Evolutionary conservation across 179 eudicot genomes (phyloP).

Genomic region (Beta lomatogona): DNA sequence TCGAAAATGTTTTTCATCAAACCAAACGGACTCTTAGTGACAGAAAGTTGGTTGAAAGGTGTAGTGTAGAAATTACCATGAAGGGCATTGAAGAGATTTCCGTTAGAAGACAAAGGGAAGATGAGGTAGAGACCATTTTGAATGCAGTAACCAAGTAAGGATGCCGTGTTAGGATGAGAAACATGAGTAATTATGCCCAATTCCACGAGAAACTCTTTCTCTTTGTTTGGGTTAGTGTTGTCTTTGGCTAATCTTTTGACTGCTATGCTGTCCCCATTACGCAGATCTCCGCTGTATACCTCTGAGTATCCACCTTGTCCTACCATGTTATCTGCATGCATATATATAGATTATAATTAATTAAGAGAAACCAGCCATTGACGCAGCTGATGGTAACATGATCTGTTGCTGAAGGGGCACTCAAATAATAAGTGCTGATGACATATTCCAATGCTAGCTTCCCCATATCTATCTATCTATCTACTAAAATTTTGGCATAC

Average conservation of each 20-base stretch:
- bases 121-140: conserved; percentile 78
- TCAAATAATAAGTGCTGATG: no score
- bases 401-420: no score
- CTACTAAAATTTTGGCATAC: no score
- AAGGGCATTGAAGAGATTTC: conserved; percentile 66
- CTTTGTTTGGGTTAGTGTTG: conserved; percentile 55
- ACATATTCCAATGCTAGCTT: no score
- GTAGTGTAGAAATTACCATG: conserved; percentile 47
- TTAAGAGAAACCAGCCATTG: no score
- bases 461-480: no score
- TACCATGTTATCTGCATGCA: conserved; percentile 63
- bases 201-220: conserved; percentile 79
- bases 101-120: conserved; percentile 70
- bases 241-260: conserved; percentile 71
- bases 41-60: neutral
- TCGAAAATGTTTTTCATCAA: no score
- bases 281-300: conserved; percentile 72
- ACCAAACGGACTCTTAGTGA: no score
- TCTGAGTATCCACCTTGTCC: conserved; percentile 94
- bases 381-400: no score
- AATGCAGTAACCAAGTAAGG: conserved; percentile 66
- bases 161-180: conserved; percentile 80
- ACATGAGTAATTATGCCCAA: conserved; percentile 80
- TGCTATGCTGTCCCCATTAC: conserved; percentile 59
- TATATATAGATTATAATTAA: no score